phyloP scores from a whole-genome alignment of 2,329 filamentous ascomycete genomes.

The Aspergillus unguis region DNA sequence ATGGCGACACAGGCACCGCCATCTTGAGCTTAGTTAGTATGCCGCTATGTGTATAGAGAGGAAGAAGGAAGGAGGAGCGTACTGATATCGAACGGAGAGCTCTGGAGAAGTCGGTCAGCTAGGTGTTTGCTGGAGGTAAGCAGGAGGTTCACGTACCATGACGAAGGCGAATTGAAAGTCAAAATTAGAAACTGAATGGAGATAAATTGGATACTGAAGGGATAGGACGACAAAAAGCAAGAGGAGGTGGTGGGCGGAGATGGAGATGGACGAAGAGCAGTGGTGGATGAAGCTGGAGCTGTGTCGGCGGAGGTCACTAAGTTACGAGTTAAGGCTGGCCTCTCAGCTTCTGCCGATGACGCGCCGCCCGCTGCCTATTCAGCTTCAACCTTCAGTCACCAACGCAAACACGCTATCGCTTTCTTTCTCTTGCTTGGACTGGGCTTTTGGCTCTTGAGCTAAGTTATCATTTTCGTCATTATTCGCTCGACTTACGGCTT shows the following conservation, averaged over 20 bases:
- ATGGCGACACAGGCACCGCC: constrained; percentile 97
- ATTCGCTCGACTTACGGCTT: too few relatives aligned
- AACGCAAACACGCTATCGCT: neutral
- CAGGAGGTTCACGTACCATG: constrained; percentile 30
- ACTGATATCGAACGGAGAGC: constrained; percentile 96
- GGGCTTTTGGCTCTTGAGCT: too few relatives aligned
- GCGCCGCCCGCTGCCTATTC: constrained; percentile 16
- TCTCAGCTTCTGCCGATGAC: constrained; percentile 28
- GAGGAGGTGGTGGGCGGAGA: constrained; percentile 13
- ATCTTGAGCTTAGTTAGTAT: constrained; percentile 43
- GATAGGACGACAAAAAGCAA: constrained; percentile 6
- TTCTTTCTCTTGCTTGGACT: constrained; percentile 7
- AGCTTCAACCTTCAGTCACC: neutral
- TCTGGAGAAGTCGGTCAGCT: constrained; percentile 53
- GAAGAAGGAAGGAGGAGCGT: constrained; percentile 34
- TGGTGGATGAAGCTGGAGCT: constrained; percentile 20
- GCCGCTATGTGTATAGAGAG: neutral
- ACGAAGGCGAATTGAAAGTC: constrained; percentile 15
- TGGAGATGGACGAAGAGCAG: constrained; percentile 9
- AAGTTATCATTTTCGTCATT: too few relatives aligned
- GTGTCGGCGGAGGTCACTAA: neutral
- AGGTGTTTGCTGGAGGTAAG: constrained; percentile 17
- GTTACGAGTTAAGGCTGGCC: constrained; percentile 12
- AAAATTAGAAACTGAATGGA: constrained; percentile 14
- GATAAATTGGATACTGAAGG: neutral